Conservation (phyloP, 306 rosid species). For the Betula pendula region DNA sequence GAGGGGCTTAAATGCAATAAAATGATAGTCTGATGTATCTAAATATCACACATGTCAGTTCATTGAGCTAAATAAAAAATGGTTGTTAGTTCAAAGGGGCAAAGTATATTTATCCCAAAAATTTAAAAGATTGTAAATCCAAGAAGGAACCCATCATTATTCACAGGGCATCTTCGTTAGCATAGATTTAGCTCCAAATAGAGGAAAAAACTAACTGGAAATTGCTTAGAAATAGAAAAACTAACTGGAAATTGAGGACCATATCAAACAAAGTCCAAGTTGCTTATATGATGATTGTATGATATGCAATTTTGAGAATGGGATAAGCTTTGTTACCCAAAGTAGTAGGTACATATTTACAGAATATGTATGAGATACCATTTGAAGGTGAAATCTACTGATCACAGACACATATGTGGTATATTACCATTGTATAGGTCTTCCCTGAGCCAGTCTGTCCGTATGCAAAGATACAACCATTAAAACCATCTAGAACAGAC, state of each 20-base stretch:
- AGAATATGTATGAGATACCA: background rate
- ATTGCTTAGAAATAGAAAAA: background rate
- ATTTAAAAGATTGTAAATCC: background rate
- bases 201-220: background rate
- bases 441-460: slow-evolving; percentile 99
- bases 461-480: slow-evolving; percentile 93
- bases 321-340: background rate
- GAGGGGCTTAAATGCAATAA: no score
- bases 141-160: background rate
- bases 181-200: background rate
- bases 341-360: background rate
- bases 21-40: no score
- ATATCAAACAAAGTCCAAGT: background rate
- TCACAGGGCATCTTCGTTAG: background rate
- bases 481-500: slow-evolving; percentile 86
- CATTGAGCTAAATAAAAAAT: no score
- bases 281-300: background rate
- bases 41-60: no score
- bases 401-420: background rate
- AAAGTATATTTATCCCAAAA: no score
- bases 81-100: no score
- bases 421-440: slow-evolving; percentile 94
- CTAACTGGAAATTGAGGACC: background rate
- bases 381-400: background rate
- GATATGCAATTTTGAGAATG: background rate